Conservation (phyloP, 1,284 basidiomycete genomes). For the Rhizoctonia solani region DNA sequence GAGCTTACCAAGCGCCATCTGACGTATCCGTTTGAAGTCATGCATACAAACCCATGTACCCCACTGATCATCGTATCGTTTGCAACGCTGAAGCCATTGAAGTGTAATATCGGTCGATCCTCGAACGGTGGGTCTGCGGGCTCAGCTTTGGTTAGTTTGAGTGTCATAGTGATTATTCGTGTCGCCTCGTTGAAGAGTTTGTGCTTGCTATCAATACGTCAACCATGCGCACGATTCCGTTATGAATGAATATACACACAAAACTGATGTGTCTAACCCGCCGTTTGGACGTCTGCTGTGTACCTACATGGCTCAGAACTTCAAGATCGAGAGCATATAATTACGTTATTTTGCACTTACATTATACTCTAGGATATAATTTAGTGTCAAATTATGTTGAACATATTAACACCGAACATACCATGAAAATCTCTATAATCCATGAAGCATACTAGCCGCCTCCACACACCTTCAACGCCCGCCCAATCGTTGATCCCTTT, state of each 20-base stretch:
- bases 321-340: neutral
- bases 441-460: conserved; percentile 38
- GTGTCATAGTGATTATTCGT: conserved; percentile 29
- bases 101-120: conserved; percentile 35
- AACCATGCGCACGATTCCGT: neutral
- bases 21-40: conserved; percentile 34
- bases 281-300: conserved; percentile 12
- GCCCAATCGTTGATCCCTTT: conserved; percentile 36
- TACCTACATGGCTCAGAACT: conserved; percentile 16
- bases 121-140: conserved; percentile 22
- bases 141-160: conserved; percentile 34
- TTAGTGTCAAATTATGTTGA: neutral
- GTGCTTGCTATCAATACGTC: conserved; percentile 11
- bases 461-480: conserved; percentile 38
- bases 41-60: conserved; percentile 46
- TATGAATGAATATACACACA: conserved; percentile 2
- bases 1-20: conserved; percentile 34
- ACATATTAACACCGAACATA: neutral
- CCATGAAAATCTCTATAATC: conserved; percentile 37
- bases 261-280: conserved; percentile 24
- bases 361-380: neutral
- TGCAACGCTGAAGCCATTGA: conserved; percentile 30
- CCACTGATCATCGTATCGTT: conserved; percentile 27
- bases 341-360: neutral
- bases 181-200: conserved; percentile 35